Base-by-base conservation (phyloP, 1,284 basidiomycete genomes). In the Rugosomyces carneus region DNA sequence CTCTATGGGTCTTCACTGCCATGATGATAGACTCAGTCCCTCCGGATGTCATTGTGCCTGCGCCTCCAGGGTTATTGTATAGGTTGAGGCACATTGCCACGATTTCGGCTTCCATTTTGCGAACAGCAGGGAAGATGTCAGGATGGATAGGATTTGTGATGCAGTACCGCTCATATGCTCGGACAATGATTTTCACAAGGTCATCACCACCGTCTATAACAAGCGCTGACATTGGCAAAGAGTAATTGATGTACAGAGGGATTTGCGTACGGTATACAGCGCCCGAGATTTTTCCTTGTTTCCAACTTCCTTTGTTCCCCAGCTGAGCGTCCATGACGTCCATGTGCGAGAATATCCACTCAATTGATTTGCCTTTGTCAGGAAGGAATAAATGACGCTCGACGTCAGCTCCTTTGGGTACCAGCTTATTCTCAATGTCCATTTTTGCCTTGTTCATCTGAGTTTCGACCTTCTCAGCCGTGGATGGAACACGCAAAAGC, bases 41-140 rank as follows among this genome's bases (percentile, higher is more conserved):
- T 16, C 95, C 95, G 0, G 88, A 89, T 0, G 95, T 98, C 57
- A 93, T 97, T 0, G 85, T 85, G 10, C 95, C 95, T 1, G 90
- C 92, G 7, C 88, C 89, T 38, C 78, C 70, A 1, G 89, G 86
- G 53, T 88, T 84, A 61, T 92, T 86, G 71, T 89, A 96, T 70
- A 95, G 75, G 48, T 79, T 76, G 38, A 98, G 73, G 53, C 88
- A 89, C 89, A 97, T 97, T n/a, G 88, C 73, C 36, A 99, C 92
- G 37, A 98, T 80, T 62, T 98, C 94, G 6, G 93, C 88, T 62
- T 99, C 95, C 95, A 99, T 99, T 69, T 96, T 94, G 42, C 95
- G 78, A 4, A 98, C 72, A 0, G 89, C 87, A 0, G 95, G 94
- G 70, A 99, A 98, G 27, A 96, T 85, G 52, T 96, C 93, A 0